Evolutionary conservation across 257 asterid species (phyloP).

Genomic region (Solanum appendiculatum): DNA sequence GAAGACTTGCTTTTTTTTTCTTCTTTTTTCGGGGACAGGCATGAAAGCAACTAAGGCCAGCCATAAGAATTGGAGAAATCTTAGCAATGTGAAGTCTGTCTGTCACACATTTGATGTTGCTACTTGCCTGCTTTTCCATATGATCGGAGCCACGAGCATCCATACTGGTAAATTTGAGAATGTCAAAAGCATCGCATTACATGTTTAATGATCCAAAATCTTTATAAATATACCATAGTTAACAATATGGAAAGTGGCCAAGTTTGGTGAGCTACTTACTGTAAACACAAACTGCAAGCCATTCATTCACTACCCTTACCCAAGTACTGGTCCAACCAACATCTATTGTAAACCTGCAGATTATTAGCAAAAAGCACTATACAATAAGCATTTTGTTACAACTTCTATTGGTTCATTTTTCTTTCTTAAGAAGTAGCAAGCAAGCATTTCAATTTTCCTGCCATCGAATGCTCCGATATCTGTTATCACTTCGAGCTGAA

Average conservation of each 20-base stretch:
- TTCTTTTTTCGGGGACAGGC: not conserved
- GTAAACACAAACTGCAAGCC: constrained; percentile 42
- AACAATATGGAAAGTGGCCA: not conserved
- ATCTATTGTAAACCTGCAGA: constrained; percentile 38
- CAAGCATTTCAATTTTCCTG: not conserved
- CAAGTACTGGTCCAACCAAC: constrained; percentile 52
- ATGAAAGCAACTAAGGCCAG: not conserved
- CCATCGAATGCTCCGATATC: not conserved
- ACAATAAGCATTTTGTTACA: not conserved
- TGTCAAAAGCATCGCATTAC: not conserved
- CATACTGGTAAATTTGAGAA: constrained; percentile 22
- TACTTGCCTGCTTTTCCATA: constrained; percentile 31
- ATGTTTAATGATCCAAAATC: not conserved
- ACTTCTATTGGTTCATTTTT: not conserved
- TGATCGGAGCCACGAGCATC: constrained; percentile 41
- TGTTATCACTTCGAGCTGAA: not conserved
- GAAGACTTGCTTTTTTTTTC: not conserved
- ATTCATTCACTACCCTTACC: constrained; percentile 51
- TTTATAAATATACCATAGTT: not conserved
- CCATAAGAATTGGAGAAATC: not conserved
- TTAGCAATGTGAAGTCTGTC: not conserved
- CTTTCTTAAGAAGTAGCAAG: not conserved
- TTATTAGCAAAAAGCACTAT: not conserved
- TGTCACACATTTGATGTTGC: constrained; percentile 16
- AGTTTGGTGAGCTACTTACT: constrained; percentile 15